Conservation (phyloP, 306 rosid species). For the Prunus persica region Prunus_persica_NCBIv2 NC_034015.1:21951501-21952000, state of each 20-base stretch:
- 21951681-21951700: not conserved
- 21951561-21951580: not conserved
- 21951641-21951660: not conserved
- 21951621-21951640: not conserved
- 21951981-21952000: not conserved
- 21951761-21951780: constrained; percentile 1
- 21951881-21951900: constrained; percentile 41
- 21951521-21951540: not conserved
- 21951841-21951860: constrained; percentile 68
- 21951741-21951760: constrained; percentile 14
- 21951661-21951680: not conserved
- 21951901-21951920: not conserved
- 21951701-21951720: not conserved
- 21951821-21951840: constrained; percentile 78
- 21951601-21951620: not conserved
- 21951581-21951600: constrained; percentile 9
- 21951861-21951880: constrained; percentile 74
- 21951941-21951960: not conserved
- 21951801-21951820: constrained; percentile 56
- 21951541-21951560: not conserved
- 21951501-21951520: constrained; percentile 53
- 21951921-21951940: constrained; percentile 15
- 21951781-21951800: constrained; percentile 26
- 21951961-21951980: not conserved
- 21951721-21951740: not conserved